These are phyloP conservation scores for Vanderwaltozyma yarrowii DNA, from an alignment of 805 yeast genomes.

Conservation along the genomic window DNA sequence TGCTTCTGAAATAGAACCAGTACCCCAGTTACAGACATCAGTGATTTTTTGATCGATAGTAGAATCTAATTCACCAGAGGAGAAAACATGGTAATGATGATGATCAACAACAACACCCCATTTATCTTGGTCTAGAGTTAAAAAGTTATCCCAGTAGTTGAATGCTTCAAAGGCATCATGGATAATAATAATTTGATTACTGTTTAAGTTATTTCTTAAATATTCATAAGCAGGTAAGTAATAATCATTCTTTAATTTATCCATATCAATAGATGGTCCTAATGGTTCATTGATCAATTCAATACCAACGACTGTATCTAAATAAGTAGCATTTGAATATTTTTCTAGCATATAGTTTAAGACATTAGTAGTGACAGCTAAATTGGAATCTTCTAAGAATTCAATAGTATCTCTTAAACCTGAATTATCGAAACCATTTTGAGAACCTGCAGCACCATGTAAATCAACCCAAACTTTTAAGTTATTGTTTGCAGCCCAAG, in stretches of 20 bases:
- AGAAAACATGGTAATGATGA: constrained; percentile 85
- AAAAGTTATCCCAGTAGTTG: constrained; percentile 52
- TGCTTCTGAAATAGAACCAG: constrained; percentile 36
- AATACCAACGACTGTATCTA: constrained; percentile 71
- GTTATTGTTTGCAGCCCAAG: constrained; percentile 55
- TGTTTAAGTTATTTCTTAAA: constrained; percentile 43
- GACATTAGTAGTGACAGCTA: constrained; percentile 44
- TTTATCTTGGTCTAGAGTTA: constrained; percentile 33
- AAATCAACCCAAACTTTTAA: constrained; percentile 83
- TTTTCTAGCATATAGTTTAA: constrained; percentile 45
- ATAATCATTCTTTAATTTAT: constrained; percentile 42
- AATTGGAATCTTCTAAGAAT: constrained; percentile 45
- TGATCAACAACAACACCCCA: constrained; percentile 77
- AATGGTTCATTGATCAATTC: constrained; percentile 87
- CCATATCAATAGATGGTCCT: constrained; percentile 56
- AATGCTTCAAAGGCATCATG: constrained; percentile 73
- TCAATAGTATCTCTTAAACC: constrained; percentile 58
- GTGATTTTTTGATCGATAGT: constrained; percentile 52
- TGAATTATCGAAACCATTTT: constrained; percentile 92
- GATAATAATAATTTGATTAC: constrained; percentile 49
- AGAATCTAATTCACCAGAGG: constrained; percentile 48
- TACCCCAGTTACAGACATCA: constrained; percentile 43
- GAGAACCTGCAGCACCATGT: constrained; percentile 96
- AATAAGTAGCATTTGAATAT: constrained; percentile 52
- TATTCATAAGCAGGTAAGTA: constrained; percentile 52